Percentiles rank a stretch among this genome's conserved stretches.
Conservation (phyloP, 1,284 basidiomycete genomes). For the Apiotrichum brassicae region DNA sequence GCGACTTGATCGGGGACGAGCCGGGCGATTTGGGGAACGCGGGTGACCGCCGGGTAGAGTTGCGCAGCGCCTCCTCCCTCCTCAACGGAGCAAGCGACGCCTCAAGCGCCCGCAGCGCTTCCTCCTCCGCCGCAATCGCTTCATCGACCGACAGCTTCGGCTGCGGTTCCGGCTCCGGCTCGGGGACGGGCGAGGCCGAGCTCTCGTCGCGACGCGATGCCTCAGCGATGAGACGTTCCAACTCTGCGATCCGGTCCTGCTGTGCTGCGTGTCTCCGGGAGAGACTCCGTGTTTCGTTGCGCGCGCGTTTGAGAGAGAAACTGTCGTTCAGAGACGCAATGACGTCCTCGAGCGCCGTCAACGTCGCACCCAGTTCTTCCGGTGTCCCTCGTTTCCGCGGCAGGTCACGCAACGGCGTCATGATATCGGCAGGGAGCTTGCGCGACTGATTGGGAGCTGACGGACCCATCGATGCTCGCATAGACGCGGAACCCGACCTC, state of each 20-base stretch:
- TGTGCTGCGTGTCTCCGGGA: conserved; percentile 31
- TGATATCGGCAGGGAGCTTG: conserved; percentile 14
- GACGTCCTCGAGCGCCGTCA: conserved; percentile 37
- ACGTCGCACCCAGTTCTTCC: conserved; percentile 33
- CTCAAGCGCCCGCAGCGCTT: conserved; percentile 34
- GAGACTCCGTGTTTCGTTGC: conserved; percentile 28
- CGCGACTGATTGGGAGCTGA: neutral
- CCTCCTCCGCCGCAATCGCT: conserved; percentile 42
- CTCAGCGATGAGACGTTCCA: conserved; percentile 4
- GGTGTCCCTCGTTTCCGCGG: conserved; percentile 7
- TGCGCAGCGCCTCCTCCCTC: neutral
- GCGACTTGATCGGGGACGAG: conserved; percentile 13
- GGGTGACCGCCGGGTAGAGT: neutral
- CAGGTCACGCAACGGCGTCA: conserved; percentile 36
- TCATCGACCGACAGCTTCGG: conserved; percentile 32
- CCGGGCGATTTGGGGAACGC: neutral
- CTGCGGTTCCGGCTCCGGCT: neutral
- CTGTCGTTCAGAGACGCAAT: conserved; percentile 31
- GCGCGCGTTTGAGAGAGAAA: conserved; percentile 34
- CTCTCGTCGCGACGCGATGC: neutral
- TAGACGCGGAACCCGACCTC: no score
- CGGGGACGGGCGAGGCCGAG: neutral
- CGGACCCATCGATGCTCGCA: no score
- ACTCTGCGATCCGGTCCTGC: conserved; percentile 30
- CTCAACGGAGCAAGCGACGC: conserved; percentile 26